Percentiles rank a stretch among this genome's conserved stretches.
phyloP scores from a whole-genome alignment of 2,329 filamentous ascomycete species.

The Juglanconis sp. region DNA sequence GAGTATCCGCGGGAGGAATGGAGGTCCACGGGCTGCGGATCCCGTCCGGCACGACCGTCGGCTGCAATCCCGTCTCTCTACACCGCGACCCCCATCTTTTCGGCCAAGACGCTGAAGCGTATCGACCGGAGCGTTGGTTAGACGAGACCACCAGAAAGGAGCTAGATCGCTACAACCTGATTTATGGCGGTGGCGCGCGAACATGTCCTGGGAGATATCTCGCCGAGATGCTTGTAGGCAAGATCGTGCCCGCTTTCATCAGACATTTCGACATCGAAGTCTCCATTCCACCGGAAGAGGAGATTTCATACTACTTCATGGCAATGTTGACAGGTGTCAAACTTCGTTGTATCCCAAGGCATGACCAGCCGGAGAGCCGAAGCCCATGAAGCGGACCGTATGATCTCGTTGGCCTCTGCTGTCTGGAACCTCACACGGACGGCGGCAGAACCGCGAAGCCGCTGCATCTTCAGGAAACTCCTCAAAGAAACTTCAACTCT shows the following conservation, averaged over 20 bases:
- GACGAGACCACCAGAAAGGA: slow-evolving; percentile 26
- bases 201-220: slow-evolving; percentile 50
- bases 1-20: slow-evolving; percentile 36
- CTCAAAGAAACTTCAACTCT: no score
- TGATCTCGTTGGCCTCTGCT: no score
- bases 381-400: neutral
- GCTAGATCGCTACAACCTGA: slow-evolving; percentile 49
- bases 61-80: slow-evolving; percentile 48
- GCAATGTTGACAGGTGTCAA: slow-evolving; percentile 49
- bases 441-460: no score
- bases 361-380: neutral
- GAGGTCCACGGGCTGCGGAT: slow-evolving; percentile 37
- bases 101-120: slow-evolving; percentile 41
- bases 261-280: slow-evolving; percentile 43
- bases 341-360: slow-evolving; percentile 34
- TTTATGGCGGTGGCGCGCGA: slow-evolving; percentile 50
- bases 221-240: slow-evolving; percentile 48
- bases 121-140: slow-evolving; percentile 48
- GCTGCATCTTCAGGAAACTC: no score
- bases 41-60: slow-evolving; percentile 45
- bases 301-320: slow-evolving; percentile 47
- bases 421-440: no score
- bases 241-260: slow-evolving; percentile 39
- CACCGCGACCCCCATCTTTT: slow-evolving; percentile 50
- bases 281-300: slow-evolving; percentile 34